phyloP scores from a whole-genome alignment of 768 basidiomycete genomes.

The Mycena indigotica region DNA sequence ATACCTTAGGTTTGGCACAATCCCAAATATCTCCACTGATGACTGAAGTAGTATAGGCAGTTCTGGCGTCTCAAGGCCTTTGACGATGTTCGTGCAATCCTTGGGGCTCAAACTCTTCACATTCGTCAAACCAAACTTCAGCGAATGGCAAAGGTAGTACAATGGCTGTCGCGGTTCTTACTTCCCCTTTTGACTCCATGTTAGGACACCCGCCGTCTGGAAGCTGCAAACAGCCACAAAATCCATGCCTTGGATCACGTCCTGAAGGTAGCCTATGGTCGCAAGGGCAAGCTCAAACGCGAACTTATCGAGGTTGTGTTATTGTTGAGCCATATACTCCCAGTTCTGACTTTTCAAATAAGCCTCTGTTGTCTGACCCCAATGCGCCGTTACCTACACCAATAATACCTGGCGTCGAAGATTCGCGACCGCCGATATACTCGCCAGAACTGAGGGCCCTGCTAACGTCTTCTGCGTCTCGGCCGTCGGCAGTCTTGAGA shows the following conservation, averaged over 20 bases:
- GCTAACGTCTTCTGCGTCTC: constrained; percentile 54
- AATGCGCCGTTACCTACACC: constrained; percentile 40
- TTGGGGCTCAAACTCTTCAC: constrained; percentile 33
- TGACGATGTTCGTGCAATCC: constrained; percentile 58
- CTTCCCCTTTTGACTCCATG: neutral
- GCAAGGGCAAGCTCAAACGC: constrained; percentile 69
- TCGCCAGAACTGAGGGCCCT: constrained; percentile 64
- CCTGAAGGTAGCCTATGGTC: constrained; percentile 73
- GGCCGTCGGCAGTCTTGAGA: constrained; percentile 47
- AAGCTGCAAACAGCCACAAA: constrained; percentile 55
- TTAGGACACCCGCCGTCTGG: constrained; percentile 57
- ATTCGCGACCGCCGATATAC: constrained; percentile 65
- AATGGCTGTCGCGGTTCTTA: neutral
- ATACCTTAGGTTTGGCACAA: constrained; percentile 43
- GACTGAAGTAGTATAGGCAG: constrained; percentile 41
- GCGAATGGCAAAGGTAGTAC: constrained; percentile 53
- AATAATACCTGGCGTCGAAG: constrained; percentile 54
- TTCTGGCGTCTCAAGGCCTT: constrained; percentile 64
- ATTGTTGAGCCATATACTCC: neutral
- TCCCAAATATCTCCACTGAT: neutral
- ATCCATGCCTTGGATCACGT: constrained; percentile 55
- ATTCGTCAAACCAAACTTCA: constrained; percentile 46
- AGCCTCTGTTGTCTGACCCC: constrained; percentile 63
- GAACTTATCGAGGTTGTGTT: constrained; percentile 65
- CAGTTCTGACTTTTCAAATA: constrained; percentile 4